A percentile compares a stretch with the other conserved stretches of the same genome.
These are phyloP conservation scores for Domatiomyces catenatus DNA, from an alignment of 2,329 filamentous ascomycete genomes.

Conservation along the genomic window DNA sequence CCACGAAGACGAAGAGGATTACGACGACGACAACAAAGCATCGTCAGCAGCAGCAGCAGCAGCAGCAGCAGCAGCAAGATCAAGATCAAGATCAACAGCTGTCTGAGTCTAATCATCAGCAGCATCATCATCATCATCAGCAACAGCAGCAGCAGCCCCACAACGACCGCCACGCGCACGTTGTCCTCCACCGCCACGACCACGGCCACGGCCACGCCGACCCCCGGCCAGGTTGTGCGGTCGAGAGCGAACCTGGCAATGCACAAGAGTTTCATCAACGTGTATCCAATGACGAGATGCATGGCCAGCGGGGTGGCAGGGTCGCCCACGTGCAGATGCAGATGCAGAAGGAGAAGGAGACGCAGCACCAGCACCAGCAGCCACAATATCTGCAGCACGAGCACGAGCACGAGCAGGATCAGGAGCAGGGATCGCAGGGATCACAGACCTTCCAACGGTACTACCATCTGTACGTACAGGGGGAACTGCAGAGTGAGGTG, in stretches of 20 bases:
- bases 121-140: too few species aligned
- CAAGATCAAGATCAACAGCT: background rate
- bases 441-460: slow-evolving; percentile 63
- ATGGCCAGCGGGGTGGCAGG: background rate
- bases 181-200: too few species aligned
- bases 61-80: background rate
- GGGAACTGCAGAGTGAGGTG: slow-evolving; percentile 74
- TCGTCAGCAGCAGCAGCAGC: background rate
- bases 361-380: background rate
- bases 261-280: background rate
- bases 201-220: background rate
- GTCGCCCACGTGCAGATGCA: background rate
- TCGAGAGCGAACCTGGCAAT: background rate
- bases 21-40: background rate
- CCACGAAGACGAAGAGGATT: background rate
- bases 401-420: background rate
- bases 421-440: background rate
- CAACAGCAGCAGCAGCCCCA: too few species aligned
- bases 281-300: background rate
- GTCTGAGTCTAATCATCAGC: background rate
- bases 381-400: background rate
- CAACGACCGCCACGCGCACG: too few species aligned
- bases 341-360: background rate
- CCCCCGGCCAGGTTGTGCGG: background rate
- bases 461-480: slow-evolving; percentile 80